Conservation (phyloP, 2,329 filamentous ascomycete species). For the Fusarium pseudograminearum region DNA sequence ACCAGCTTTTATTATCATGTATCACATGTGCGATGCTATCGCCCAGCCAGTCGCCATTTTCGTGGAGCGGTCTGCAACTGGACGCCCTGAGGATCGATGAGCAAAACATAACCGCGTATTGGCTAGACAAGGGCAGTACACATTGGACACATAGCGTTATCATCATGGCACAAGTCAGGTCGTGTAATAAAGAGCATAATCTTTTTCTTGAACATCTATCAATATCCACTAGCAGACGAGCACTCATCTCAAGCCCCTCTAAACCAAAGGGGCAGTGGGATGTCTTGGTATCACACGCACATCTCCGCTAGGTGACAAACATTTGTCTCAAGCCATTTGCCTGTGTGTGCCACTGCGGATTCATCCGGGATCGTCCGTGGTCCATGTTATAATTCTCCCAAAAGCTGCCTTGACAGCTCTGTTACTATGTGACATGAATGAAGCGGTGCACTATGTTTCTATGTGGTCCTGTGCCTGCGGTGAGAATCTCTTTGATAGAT, state of each 20-base stretch:
- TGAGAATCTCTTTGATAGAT: not conserved
- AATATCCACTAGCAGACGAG: not conserved
- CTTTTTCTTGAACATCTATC: not conserved
- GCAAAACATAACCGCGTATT: not conserved
- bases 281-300: constrained; percentile 30
- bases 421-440: constrained; percentile 11
- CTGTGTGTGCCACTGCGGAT: constrained; percentile 35
- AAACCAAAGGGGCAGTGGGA: not conserved
- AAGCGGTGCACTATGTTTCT: constrained; percentile 3
- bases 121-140: not conserved
- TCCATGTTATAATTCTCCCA: constrained; percentile 36
- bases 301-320: constrained; percentile 40
- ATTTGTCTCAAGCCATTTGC: constrained; percentile 38
- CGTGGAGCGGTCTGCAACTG: constrained; percentile 10
- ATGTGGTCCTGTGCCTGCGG: not conserved
- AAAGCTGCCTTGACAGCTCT: constrained; percentile 37
- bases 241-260: not conserved
- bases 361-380: constrained; percentile 28
- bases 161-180: not conserved
- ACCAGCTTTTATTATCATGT: constrained; percentile 18
- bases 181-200: not conserved
- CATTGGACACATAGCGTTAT: not conserved
- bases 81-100: not conserved
- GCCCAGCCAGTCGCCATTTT: constrained; percentile 12
- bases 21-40: constrained; percentile 25